Conservation (phyloP, 129 eudicot genomes). For the Cynara cardunculus region DNA sequence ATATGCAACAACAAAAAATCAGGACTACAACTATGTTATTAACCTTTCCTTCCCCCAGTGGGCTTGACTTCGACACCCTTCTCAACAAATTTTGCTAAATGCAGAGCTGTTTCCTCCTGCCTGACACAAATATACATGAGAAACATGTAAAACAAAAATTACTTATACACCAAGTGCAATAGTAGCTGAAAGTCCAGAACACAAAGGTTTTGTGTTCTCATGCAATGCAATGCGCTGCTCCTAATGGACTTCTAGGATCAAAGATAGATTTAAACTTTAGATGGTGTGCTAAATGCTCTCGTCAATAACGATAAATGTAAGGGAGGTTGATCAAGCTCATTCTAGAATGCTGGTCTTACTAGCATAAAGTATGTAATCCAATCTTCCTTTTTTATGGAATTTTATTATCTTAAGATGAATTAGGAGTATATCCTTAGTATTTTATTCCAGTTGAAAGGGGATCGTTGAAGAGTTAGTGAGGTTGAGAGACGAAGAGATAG, state of each 20-base stretch:
- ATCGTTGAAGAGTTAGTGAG: not conserved
- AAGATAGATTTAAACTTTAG: not conserved
- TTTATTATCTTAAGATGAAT: not conserved
- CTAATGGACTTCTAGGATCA: not conserved
- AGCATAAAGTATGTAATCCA: conserved; percentile 1
- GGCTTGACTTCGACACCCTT: conserved; percentile 99
- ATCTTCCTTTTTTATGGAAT: not conserved
- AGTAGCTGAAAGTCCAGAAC: not conserved
- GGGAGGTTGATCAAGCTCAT: not conserved
- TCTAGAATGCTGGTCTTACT: not conserved
- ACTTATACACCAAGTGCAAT: not conserved
- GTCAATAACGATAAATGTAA: not conserved
- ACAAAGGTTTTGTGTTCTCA: conserved; percentile 1
- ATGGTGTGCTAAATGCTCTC: not conserved
- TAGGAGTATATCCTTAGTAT: not conserved
- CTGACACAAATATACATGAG: conserved; percentile 27
- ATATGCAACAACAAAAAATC: not conserved
- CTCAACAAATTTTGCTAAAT: conserved; percentile 95
- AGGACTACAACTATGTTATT: not conserved
- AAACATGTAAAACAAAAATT: conserved; percentile 4
- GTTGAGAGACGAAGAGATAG: not conserved
- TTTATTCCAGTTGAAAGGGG: not conserved
- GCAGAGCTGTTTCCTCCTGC: conserved; percentile 87
- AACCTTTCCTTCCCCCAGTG: conserved; percentile 99
- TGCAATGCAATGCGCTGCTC: conserved; percentile 6